These are phyloP conservation scores for Dothidotthia symphoricarpi DNA, from an alignment of 2,329 filamentous ascomycete genomes.

Conservation along the genomic window DNA sequence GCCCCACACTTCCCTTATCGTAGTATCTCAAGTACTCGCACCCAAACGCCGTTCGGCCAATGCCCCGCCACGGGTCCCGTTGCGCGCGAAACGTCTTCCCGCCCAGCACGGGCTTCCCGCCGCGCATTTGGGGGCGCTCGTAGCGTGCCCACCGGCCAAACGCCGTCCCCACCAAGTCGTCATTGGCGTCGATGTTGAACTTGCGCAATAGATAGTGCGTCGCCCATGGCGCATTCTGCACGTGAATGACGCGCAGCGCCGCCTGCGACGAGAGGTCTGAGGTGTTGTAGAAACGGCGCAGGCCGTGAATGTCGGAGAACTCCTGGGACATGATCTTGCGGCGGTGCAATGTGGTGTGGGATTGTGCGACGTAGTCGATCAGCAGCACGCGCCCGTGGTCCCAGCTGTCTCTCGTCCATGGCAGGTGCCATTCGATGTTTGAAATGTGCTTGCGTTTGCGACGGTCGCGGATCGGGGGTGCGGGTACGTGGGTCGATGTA, in stretches of 20 bases:
- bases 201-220: slow-evolving; percentile 51
- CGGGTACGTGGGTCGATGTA: too few relatives aligned
- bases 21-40: slow-evolving; percentile 54
- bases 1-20: slow-evolving; percentile 22
- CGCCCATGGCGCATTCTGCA: slow-evolving; percentile 56
- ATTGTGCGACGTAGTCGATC: slow-evolving; percentile 50
- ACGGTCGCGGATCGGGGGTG: too few relatives aligned
- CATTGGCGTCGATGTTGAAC: slow-evolving; percentile 52
- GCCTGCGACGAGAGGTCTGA: slow-evolving; percentile 36
- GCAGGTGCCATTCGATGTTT: slow-evolving; percentile 39
- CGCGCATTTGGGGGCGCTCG: slow-evolving; percentile 48
- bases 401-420: slow-evolving; percentile 41
- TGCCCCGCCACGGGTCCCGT: slow-evolving; percentile 53
- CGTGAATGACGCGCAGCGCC: slow-evolving; percentile 47
- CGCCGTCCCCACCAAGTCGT: slow-evolving; percentile 50
- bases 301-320: slow-evolving; percentile 45
- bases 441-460: slow-evolving; percentile 37
- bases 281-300: slow-evolving; percentile 48
- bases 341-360: slow-evolving; percentile 40
- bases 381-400: slow-evolving; percentile 50
- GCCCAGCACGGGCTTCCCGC: slow-evolving; percentile 53
- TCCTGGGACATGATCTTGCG: slow-evolving; percentile 51
- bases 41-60: slow-evolving; percentile 52
- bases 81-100: slow-evolving; percentile 53
- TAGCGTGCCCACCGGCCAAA: slow-evolving; percentile 53